Evolutionary conservation across 1,139 yeast genomes (phyloP).

Genomic region (Kodamaea suecica): DNA sequence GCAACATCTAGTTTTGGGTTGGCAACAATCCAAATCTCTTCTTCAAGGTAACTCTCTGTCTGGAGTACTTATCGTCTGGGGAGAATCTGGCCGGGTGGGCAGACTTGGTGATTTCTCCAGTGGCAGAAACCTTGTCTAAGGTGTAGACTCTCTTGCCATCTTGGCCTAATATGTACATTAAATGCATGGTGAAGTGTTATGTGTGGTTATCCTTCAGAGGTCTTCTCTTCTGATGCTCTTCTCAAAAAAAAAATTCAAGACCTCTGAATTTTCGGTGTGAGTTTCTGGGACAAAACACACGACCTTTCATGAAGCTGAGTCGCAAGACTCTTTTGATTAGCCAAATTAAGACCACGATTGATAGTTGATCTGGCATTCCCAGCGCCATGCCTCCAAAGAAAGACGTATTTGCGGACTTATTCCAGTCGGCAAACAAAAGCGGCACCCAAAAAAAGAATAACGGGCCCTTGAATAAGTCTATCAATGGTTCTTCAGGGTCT

Average conservation of each 20-base stretch:
- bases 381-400: slow-evolving; percentile 34
- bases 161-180: slow-evolving; percentile 93
- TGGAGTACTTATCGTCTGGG: slow-evolving; percentile 98
- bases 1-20: slow-evolving; percentile 57
- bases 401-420: slow-evolving; percentile 49
- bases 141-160: slow-evolving; percentile 97
- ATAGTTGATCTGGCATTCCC: too few relatives aligned
- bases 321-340: too few relatives aligned
- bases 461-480: slow-evolving; percentile 4
- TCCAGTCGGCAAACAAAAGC: slow-evolving; percentile 31
- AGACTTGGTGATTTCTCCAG: slow-evolving; percentile 94
- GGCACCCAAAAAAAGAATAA: slow-evolving; percentile 5
- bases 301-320: not conserved
- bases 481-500: not conserved
- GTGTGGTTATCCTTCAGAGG: not conserved
- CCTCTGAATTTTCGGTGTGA: not conserved
- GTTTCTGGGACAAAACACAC: too few relatives aligned
- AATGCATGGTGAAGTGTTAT: slow-evolving; percentile 64
- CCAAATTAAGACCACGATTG: not conserved
- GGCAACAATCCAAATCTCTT: slow-evolving; percentile 90
- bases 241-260: slow-evolving; percentile 4
- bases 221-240: slow-evolving; percentile 5
- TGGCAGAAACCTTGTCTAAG: slow-evolving; percentile 71
- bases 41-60: slow-evolving; percentile 98
- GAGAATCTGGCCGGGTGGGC: slow-evolving; percentile 99